Base-by-base conservation (phyloP, 116 monocot species). In the Dioscorea cayenensis region DNA sequence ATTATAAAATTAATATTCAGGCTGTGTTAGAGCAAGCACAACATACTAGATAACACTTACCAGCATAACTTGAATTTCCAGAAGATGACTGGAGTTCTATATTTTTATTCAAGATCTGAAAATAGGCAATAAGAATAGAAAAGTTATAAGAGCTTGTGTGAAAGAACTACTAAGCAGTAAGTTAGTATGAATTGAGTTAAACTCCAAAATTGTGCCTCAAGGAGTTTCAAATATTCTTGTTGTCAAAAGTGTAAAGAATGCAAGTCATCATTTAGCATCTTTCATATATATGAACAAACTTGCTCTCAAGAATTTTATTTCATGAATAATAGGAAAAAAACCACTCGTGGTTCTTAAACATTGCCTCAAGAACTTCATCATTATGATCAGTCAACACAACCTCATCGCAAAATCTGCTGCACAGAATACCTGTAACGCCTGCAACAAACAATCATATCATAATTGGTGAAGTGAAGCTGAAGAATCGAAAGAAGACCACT, bases 291-390 rank as follows among this genome's bases (percentile, higher is more conserved):
- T 32, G 12, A 43, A 43, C 7, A 43, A 43, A 43, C 43, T 43
- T 43, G 43, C 43, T 43, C 43, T 12, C 43, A 43, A 43, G 43
- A 7, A 43, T 43, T 10, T 32, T 32, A 32, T 32, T 32, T 32
- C 32, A 32, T 32, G 32, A 32, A 32, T 32, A 32, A 32, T 32
- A 32, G 32, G 32, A 32, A 32, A 32, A 59, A 36, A 2, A 48
- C 14, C 23, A 73, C 18, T 8, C 14, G 48, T 13, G 17, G 61
- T 59, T 28, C 50, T 67, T 73, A 62, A 66, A 83, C 70, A 84
- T 86, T 86, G 75, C 95, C 92, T 96, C 97, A 68, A 93, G 86
- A 82, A 93, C 93, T 88, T 97, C 97, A 23, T 97, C 93, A 72
- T 90, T 93, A 71, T 97, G 90, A 75, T 97, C 93, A 67, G 97